Evolutionary conservation across 1,139 yeast species (phyloP).

Genomic region (Suhomyces chickasaworum): DNA sequence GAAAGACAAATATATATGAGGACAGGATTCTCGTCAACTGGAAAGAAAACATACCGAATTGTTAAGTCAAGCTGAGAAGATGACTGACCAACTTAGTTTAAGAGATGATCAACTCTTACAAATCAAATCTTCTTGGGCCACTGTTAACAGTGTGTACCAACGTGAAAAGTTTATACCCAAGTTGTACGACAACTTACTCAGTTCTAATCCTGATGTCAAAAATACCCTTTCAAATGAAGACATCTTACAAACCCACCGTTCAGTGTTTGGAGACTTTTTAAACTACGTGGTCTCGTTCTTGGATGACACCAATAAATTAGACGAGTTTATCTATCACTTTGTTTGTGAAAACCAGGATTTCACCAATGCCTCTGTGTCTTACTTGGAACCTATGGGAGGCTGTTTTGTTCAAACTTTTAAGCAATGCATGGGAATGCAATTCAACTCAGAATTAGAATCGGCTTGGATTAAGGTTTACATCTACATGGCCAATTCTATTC

Average conservation of each 20-base stretch:
- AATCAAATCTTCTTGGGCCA: slow-evolving; percentile 37
- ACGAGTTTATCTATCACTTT: slow-evolving; percentile 40
- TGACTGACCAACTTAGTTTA: slow-evolving; percentile 13
- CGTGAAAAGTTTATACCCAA: slow-evolving; percentile 32
- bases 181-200: slow-evolving; percentile 39
- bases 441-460: slow-evolving; percentile 36
- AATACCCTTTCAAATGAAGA: slow-evolving; percentile 28
- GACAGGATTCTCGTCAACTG: slow-evolving; percentile 7
- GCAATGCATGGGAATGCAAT: slow-evolving; percentile 35
- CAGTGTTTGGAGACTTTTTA: slow-evolving; percentile 41
- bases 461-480: slow-evolving; percentile 47
- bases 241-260: slow-evolving; percentile 33
- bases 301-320: slow-evolving; percentile 31
- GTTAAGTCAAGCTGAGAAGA: slow-evolving; percentile 5
- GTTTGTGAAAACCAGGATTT: slow-evolving; percentile 35
- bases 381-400: slow-evolving; percentile 49
- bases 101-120: slow-evolving; percentile 17
- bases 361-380: slow-evolving; percentile 28
- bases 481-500: slow-evolving; percentile 41
- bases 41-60: slow-evolving; percentile 4
- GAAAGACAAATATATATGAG: slow-evolving; percentile 8
- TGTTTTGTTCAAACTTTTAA: slow-evolving; percentile 43
- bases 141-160: slow-evolving; percentile 31
- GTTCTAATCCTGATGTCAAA: slow-evolving; percentile 32
- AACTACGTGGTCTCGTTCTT: slow-evolving; percentile 36